phyloP scores from a whole-genome alignment of 2,329 filamentous ascomycete genomes.

The Cercospora zeina region DNA sequence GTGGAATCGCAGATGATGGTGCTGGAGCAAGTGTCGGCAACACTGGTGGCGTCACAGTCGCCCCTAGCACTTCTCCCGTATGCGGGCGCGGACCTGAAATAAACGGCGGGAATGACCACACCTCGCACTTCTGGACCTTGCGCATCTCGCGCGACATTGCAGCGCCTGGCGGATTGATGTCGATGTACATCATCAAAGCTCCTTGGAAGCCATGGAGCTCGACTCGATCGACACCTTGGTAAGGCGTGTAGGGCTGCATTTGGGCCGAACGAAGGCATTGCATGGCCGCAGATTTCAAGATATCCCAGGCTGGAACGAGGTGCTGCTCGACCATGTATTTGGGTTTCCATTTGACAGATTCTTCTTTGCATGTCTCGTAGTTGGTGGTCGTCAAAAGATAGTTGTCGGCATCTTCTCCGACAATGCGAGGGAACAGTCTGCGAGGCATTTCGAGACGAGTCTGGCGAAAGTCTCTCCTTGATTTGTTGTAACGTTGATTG shows the following conservation, averaged over 20 bases:
- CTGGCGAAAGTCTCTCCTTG: background rate
- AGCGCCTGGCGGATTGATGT: conserved; percentile 1
- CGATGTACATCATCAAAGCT: conserved; percentile 3
- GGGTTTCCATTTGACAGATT: background rate
- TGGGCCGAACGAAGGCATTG: background rate
- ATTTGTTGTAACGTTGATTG: background rate
- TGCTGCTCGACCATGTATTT: background rate
- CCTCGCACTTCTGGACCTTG: background rate
- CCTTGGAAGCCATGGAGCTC: background rate
- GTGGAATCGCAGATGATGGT: background rate
- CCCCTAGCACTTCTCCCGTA: background rate
- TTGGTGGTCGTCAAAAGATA: background rate
- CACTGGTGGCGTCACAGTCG: background rate
- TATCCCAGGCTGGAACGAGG: conserved; percentile 2
- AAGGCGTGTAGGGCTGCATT: background rate
- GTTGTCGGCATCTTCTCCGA: conserved; percentile 2
- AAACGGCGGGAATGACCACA: conserved; percentile 2
- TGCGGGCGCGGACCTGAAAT: background rate
- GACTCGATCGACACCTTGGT: conserved; percentile 6
- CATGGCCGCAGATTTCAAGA: background rate
- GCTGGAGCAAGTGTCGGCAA: background rate
- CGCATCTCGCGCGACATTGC: conserved; percentile 1
- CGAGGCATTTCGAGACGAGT: background rate
- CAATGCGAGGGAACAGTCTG: background rate
- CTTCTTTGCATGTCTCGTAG: background rate